Conservation (phyloP, 768 basidiomycete species). For the Inosperma sp. region DNA sequence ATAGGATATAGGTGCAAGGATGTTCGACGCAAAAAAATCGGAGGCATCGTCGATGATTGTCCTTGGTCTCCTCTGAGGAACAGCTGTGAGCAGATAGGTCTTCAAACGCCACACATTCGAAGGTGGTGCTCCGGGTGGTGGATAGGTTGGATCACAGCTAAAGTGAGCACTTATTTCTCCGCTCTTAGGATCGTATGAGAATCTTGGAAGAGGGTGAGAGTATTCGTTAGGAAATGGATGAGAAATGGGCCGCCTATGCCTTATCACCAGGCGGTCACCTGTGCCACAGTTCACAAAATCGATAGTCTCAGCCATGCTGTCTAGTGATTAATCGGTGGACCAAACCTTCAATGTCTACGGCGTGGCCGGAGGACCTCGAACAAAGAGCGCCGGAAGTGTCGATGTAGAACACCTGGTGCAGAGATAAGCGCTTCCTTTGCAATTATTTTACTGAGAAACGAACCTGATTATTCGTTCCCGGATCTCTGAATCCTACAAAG, state of each 20-base stretch:
- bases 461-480: conserved; percentile 72
- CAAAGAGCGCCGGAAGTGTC: conserved; percentile 74
- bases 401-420: conserved; percentile 71
- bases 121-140: conserved; percentile 29
- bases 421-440: neutral
- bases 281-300: neutral
- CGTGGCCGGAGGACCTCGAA: conserved; percentile 75
- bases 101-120: conserved; percentile 54
- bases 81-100: conserved; percentile 57
- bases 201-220: conserved; percentile 72
- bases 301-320: neutral
- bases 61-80: conserved; percentile 65
- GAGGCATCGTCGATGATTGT: conserved; percentile 70
- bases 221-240: conserved; percentile 74
- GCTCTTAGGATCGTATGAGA: conserved; percentile 51
- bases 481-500: conserved; percentile 56
- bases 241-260: conserved; percentile 73
- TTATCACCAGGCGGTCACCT: conserved; percentile 66
- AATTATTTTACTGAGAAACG: too few species aligned
- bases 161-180: conserved; percentile 61
- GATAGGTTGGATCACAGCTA: conserved; percentile 59
- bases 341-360: conserved; percentile 72
- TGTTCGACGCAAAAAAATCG: conserved; percentile 55
- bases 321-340: too few species aligned
- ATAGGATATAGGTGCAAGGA: conserved; percentile 55